Evolutionary conservation across 495 filamentous ascomycete species (phyloP), one percentile per base, ranked within the genome.

Genomic region (Aspergillus cristatus): DNA sequence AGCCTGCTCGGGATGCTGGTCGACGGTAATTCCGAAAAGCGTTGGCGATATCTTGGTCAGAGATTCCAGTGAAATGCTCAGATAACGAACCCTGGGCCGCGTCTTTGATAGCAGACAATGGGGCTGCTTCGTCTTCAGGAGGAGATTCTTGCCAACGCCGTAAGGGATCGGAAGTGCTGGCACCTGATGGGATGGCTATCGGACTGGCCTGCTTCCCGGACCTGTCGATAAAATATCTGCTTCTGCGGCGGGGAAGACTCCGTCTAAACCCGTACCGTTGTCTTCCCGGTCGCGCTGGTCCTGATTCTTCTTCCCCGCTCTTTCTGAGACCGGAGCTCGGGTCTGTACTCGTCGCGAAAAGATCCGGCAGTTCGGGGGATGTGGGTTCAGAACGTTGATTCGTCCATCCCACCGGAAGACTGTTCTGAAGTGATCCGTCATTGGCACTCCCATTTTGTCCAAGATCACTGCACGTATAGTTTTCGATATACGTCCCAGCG

Each of bases 141-240:
- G 81, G 82, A 35, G 80, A 84, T 55, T 76, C 62, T 53, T 78
- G 69, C 82, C 82, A 87, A 63, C 82, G 61, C 54, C 86, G 78
- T 34, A 87, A 53, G 2, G 82, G 82, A 50, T 50, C 35, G 3
- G 38, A 12, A 2, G 28, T 18, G n/a, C 16, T 36, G 26, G 18
- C 10, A 14, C 11, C 12, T 1, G 31, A 17, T 16, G 35, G 36
- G 26, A 37, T 40, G 32, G 28, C 45, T 13, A 29, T 17, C 7
- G 50, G 34, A 29, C 17, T 26, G 6, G 30, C 14, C 13, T 30
- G 28, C 18, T 20, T 13, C 2, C 42, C 24, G 4, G 28, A 29
- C 6, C 24, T 28, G 4, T 32, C 28, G 14, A 50, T 36, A 6
- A 42, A 32, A 37, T 50, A 53, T 18, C 38, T 37, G 17, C 35